These are phyloP conservation scores for Letharia columbiana DNA, from an alignment of 495 filamentous ascomycete genomes.

Conservation along the genomic window DNA sequence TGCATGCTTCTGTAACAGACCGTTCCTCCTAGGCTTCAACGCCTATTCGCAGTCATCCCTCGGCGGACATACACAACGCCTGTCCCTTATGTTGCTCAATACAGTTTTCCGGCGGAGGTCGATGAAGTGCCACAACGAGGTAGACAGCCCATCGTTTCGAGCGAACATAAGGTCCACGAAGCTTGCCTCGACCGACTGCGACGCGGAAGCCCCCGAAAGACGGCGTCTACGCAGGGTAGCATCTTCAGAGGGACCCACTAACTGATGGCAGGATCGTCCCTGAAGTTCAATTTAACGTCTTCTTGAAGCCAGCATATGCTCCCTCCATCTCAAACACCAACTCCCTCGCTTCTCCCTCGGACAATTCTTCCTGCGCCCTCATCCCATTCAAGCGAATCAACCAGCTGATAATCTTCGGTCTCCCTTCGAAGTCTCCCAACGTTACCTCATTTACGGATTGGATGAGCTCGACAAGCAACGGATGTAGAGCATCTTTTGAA, in stretches of 20 bases:
- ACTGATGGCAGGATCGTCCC: not conserved
- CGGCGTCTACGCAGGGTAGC: not conserved
- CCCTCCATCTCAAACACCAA: slow-evolving; percentile 81
- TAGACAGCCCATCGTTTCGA: not conserved
- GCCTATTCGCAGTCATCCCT: not conserved
- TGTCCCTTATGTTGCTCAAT: not conserved
- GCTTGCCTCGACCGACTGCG: not conserved
- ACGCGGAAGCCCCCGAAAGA: not conserved
- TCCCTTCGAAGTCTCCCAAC: slow-evolving; percentile 81
- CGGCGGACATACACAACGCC: not conserved
- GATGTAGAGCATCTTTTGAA: slow-evolving; percentile 92
- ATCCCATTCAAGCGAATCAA: slow-evolving; percentile 95
- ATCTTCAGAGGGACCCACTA: not conserved
- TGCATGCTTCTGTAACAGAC: not conserved
- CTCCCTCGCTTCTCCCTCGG: slow-evolving; percentile 78
- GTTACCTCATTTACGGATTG: slow-evolving; percentile 95
- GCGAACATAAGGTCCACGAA: not conserved
- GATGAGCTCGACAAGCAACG: slow-evolving; percentile 86
- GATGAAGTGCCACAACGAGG: not conserved
- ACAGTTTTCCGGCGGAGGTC: not conserved
- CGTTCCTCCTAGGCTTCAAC: not conserved
- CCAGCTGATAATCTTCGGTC: slow-evolving; percentile 97
- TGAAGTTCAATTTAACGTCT: slow-evolving; percentile 44
- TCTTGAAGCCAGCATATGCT: slow-evolving; percentile 88
- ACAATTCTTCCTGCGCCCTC: slow-evolving; percentile 86